Evolutionary conservation across 2,329 filamentous ascomycete genomes (phyloP).

Genomic region (Fusarium sarcochroum): DNA sequence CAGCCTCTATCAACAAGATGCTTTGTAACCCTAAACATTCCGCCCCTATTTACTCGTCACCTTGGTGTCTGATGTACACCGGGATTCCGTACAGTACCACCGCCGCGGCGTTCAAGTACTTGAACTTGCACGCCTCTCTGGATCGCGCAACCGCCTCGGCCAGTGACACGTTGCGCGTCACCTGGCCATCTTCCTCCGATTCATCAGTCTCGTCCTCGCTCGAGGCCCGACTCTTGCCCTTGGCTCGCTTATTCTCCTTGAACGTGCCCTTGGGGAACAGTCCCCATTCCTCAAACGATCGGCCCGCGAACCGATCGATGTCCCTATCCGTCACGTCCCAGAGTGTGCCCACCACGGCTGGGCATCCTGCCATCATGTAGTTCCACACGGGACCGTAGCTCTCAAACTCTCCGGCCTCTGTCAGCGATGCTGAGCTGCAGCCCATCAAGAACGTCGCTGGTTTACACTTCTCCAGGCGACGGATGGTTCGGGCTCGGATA

Average conservation of each 20-base stretch:
- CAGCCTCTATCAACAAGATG: constrained; percentile 19
- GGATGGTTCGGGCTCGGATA: constrained; percentile 86
- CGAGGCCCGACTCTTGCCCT: constrained; percentile 45
- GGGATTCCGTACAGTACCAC: constrained; percentile 96
- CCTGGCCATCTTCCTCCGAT: constrained; percentile 44
- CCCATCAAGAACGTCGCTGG: constrained; percentile 93
- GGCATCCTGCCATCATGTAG: constrained; percentile 89
- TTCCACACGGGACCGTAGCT: constrained; percentile 91
- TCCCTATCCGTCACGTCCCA: constrained; percentile 99
- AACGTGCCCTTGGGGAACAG: constrained; percentile 69
- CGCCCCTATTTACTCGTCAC: constrained; percentile 42
- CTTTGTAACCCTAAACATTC: constrained; percentile 16
- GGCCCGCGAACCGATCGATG: constrained; percentile 90
- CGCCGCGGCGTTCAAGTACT: constrained; percentile 93
- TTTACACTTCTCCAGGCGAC: constrained; percentile 79
- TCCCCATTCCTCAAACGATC: constrained; percentile 89
- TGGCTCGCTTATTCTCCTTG: constrained; percentile 52
- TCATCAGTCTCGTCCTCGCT: constrained; percentile 46
- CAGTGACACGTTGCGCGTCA: constrained; percentile 66
- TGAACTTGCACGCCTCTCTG: constrained; percentile 84
- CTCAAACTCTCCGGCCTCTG: constrained; percentile 87
- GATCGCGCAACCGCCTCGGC: constrained; percentile 86
- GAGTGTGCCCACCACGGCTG: constrained; percentile 89
- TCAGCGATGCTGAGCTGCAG: constrained; percentile 86
- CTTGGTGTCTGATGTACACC: constrained; percentile 74